A percentile compares a stretch with the other conserved stretches of the same genome.
These are phyloP conservation scores for Fusarium caatingaense DNA, from an alignment of 2,329 filamentous ascomycete genomes.

Conservation along the genomic window DNA sequence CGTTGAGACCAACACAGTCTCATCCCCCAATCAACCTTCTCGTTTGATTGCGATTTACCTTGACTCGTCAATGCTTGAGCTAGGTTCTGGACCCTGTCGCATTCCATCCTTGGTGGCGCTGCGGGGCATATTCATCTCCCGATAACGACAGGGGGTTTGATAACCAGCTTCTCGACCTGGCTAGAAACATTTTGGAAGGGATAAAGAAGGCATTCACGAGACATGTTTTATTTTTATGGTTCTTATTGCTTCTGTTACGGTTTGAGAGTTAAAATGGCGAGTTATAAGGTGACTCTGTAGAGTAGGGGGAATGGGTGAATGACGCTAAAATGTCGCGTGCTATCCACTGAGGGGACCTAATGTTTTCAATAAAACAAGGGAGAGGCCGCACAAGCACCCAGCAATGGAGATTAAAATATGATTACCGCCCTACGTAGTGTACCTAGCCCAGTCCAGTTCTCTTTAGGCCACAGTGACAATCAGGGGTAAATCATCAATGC, in stretches of 20 bases:
- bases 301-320: background rate
- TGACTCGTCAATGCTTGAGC: slow-evolving; percentile 19
- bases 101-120: slow-evolving; percentile 9
- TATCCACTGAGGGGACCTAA: slow-evolving; percentile 34
- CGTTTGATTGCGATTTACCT: slow-evolving; percentile 30
- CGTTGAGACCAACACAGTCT: background rate
- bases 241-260: background rate
- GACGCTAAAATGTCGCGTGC: slow-evolving; percentile 30
- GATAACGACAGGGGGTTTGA: slow-evolving; percentile 2
- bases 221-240: background rate
- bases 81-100: slow-evolving; percentile 8
- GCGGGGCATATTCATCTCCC: slow-evolving; percentile 25
- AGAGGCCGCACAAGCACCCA: background rate
- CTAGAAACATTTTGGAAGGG: slow-evolving; percentile 16
- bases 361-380: slow-evolving; percentile 39
- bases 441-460: background rate
- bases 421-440: slow-evolving; percentile 4
- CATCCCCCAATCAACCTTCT: background rate
- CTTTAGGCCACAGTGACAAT: slow-evolving; percentile 1
- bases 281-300: background rate
- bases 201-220: background rate
- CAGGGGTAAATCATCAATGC: slow-evolving; percentile 33
- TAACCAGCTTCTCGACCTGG: background rate
- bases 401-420: slow-evolving; percentile 7
- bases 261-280: background rate